phyloP scores from a whole-genome alignment of 371 early-diverging fungal species.

The Actinomortierella ambigua region DNA sequence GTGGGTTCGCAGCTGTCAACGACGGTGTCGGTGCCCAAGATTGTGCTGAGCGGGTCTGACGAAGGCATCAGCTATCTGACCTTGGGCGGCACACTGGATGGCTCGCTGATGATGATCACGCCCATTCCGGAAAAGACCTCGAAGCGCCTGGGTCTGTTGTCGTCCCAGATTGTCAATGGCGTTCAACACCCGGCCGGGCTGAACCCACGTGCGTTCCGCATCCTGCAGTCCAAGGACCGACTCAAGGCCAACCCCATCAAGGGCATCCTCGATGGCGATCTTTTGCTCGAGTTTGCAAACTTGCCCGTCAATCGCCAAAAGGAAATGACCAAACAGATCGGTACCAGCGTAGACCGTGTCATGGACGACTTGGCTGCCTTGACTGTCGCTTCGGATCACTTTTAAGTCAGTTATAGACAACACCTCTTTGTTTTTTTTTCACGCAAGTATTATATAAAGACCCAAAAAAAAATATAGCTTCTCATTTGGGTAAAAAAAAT shows the following conservation, averaged over 20 bases:
- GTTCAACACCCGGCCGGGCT: slow-evolving; percentile 87
- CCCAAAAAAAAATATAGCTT: background rate
- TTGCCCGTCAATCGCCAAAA: slow-evolving; percentile 73
- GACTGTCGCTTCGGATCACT: slow-evolving; percentile 71
- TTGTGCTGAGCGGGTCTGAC: slow-evolving; percentile 28
- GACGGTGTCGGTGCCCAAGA: slow-evolving; percentile 62
- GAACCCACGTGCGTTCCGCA: slow-evolving; percentile 89
- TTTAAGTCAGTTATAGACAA: slow-evolving; percentile 55
- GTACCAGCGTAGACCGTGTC: slow-evolving; percentile 80
- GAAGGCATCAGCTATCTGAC: slow-evolving; percentile 31
- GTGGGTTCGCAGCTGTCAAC: slow-evolving; percentile 75
- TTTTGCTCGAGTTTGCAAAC: slow-evolving; percentile 75
- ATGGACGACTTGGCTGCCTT: slow-evolving; percentile 85
- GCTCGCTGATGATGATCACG: slow-evolving; percentile 71
- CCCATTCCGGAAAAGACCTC: slow-evolving; percentile 91
- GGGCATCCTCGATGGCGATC: slow-evolving; percentile 85
- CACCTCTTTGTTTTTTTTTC: too few species aligned
- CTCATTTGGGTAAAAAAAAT: background rate
- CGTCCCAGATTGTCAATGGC: slow-evolving; percentile 79
- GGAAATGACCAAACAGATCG: slow-evolving; percentile 89
- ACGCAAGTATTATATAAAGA: slow-evolving; percentile 5
- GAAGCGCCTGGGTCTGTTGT: slow-evolving; percentile 81
- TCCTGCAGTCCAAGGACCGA: slow-evolving; percentile 65
- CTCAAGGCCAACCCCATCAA: slow-evolving; percentile 69
- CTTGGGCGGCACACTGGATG: slow-evolving; percentile 66